Percentiles rank a stretch among this genome's conserved stretches.
Conservation (phyloP, 306 rosid species). For the Oxytropis ochrocephala region DNA sequence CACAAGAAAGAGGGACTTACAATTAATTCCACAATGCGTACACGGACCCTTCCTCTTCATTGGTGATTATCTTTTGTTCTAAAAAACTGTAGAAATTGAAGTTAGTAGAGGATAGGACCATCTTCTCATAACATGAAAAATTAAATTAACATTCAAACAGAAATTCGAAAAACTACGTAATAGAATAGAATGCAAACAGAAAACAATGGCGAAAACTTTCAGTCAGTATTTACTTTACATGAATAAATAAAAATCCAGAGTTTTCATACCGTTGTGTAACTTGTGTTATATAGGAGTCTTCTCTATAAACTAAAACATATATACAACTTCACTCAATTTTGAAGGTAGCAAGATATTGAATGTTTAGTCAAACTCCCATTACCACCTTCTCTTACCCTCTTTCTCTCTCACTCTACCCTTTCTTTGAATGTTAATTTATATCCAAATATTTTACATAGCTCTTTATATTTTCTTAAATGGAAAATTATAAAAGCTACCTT, state of each 20-base stretch:
- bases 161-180: neutral
- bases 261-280: neutral
- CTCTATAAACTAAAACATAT: neutral
- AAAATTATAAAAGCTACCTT: neutral
- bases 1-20: conserved; percentile 6
- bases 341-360: neutral
- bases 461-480: neutral
- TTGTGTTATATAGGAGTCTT: neutral
- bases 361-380: neutral
- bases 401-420: neutral
- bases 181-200: neutral
- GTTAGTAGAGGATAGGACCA: neutral
- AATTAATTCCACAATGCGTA: conserved; percentile 8
- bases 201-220: neutral
- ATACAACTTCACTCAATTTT: neutral
- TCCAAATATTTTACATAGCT: neutral
- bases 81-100: no score
- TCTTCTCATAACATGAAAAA: neutral
- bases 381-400: neutral
- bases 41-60: conserved; percentile 29
- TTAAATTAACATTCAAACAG: neutral
- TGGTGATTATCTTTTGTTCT: neutral
- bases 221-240: neutral
- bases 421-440: neutral
- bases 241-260: neutral